Conservation (phyloP, 345 rosid species). For the Gynandropsis gynandra region DNA sequence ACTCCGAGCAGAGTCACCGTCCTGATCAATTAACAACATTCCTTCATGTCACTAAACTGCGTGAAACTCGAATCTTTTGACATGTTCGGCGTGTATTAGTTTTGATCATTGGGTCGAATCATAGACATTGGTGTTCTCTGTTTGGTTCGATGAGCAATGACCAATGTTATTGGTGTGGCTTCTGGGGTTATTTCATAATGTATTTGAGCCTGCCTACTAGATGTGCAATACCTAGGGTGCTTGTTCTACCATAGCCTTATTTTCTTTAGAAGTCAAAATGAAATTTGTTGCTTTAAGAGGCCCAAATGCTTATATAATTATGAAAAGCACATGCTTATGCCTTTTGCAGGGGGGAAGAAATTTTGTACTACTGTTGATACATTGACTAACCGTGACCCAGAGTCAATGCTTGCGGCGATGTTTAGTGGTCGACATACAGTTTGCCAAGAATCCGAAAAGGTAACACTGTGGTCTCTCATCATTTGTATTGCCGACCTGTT, state of each 20-base stretch:
- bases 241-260: conserved; percentile 9
- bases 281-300: not conserved
- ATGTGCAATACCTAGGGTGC: not conserved
- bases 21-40: too few species aligned
- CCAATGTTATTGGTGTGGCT: too few species aligned
- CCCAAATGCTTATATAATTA: not conserved
- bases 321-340: conserved; percentile 6
- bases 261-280: too few species aligned
- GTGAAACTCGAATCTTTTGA: too few species aligned
- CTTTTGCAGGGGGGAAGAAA: conserved; percentile 65
- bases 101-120: too few species aligned
- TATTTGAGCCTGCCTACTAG: too few species aligned
- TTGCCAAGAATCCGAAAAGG: conserved; percentile 52
- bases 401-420: conserved; percentile 92
- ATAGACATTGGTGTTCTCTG: too few species aligned
- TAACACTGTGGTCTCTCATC: conserved; percentile 6
- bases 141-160: too few species aligned
- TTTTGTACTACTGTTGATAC: conserved; percentile 76
- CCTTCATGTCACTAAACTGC: too few species aligned
- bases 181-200: too few species aligned
- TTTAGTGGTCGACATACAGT: conserved; percentile 78
- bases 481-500: not conserved
- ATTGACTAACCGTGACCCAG: conserved; percentile 78
- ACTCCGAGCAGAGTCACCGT: too few species aligned
- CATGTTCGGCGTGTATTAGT: too few species aligned